Conservation (phyloP, 495 filamentous ascomycete genomes). For the Daldinia decipiens region DNA sequence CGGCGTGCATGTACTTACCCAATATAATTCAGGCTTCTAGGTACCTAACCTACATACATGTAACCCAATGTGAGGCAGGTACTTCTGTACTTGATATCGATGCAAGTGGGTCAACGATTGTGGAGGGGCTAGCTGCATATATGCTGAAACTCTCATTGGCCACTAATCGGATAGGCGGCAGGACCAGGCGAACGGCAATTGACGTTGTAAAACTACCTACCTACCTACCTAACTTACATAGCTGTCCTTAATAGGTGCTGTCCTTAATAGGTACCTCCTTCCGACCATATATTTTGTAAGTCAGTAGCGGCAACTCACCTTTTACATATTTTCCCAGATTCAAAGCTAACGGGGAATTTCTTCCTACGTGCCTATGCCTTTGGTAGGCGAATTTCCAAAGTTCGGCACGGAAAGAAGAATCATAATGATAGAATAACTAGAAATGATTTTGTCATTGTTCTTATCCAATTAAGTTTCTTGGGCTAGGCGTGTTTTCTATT, state of each 20-base stretch:
- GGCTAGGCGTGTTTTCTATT: conserved; percentile 4
- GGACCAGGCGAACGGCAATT: conserved; percentile 9
- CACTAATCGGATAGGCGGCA: conserved; percentile 25
- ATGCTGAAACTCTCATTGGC: background rate
- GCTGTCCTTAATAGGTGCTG: conserved; percentile 29
- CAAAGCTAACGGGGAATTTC: conserved; percentile 9
- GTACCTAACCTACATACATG: conserved; percentile 7
- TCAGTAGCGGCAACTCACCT: background rate
- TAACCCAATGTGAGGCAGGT: conserved; percentile 1
- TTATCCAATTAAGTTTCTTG: conserved; percentile 6
- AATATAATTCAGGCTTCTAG: conserved; percentile 1
- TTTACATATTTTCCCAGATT: background rate
- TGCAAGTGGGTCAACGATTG: background rate
- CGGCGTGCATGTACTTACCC: conserved; percentile 1
- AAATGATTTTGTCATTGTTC: conserved; percentile 11
- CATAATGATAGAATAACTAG: conserved; percentile 9
- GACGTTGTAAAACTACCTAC: conserved; percentile 4
- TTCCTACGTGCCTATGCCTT: conserved; percentile 21
- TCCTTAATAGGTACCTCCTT: conserved; percentile 26
- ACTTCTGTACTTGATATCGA: background rate
- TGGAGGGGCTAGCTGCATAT: conserved; percentile 10
- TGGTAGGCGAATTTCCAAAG: conserved; percentile 11
- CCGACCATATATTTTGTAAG: conserved; percentile 7
- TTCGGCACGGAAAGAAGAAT: conserved; percentile 16
- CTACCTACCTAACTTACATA: too few species aligned